phyloP scores from a whole-genome alignment of 352 stramenopile genomes.

The Phytophthora pini region DNA sequence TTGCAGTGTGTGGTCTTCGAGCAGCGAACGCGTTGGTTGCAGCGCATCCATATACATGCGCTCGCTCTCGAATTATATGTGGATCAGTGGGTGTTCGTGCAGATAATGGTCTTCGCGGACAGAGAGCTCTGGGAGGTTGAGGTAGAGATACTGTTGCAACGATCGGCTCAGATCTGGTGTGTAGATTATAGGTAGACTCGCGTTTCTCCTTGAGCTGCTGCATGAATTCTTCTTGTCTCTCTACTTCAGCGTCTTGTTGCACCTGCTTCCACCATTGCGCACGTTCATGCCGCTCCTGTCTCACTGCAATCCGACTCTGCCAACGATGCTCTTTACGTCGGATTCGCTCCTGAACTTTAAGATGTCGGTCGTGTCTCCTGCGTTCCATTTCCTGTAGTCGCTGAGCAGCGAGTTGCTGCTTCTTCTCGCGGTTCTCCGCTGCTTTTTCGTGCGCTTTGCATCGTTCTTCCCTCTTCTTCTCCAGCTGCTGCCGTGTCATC shows the following conservation, averaged over 20 bases:
- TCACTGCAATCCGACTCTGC: constrained; percentile 11
- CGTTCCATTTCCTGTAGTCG: constrained; percentile 14
- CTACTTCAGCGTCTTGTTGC: constrained; percentile 21
- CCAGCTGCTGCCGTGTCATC: constrained; percentile 35
- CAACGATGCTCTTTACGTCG: constrained; percentile 24
- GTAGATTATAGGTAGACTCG: not conserved
- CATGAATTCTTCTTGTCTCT: constrained; percentile 28
- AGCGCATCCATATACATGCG: constrained; percentile 58
- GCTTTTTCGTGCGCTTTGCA: constrained; percentile 37
- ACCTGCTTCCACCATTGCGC: constrained; percentile 26
- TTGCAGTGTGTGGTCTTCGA: constrained; percentile 25
- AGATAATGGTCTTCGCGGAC: constrained; percentile 34
- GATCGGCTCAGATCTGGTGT: not conserved
- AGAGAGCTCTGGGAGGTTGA: constrained; percentile 4
- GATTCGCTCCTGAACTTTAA: constrained; percentile 27
- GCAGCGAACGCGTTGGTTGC: constrained; percentile 54
- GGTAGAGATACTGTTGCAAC: constrained; percentile 9
- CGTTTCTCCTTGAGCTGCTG: constrained; percentile 23
- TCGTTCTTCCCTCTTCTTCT: constrained; percentile 40
- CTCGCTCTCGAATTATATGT: constrained; percentile 50
- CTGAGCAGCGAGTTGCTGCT: constrained; percentile 21
- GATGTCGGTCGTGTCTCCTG: constrained; percentile 21
- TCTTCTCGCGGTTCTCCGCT: constrained; percentile 42
- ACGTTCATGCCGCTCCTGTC: constrained; percentile 30
- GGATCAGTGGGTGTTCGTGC: constrained; percentile 31